Evolutionary conservation across 2,329 filamentous ascomycete genomes (phyloP), one percentile per base, ranked within the genome.

Genomic region (Dryadomyces quercivorus): DNA sequence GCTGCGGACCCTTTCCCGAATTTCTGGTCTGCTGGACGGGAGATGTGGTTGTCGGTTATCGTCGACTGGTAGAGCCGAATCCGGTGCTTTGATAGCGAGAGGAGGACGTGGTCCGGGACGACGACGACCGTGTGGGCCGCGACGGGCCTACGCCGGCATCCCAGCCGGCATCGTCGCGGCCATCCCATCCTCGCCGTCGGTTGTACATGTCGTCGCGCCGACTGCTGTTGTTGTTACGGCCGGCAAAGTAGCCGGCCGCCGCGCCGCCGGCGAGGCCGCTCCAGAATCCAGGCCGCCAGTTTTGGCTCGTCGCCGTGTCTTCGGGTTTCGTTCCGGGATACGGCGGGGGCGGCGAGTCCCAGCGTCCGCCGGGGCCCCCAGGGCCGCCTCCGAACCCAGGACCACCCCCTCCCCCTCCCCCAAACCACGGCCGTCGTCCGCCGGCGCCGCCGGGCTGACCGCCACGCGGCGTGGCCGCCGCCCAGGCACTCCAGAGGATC

Each of bases 271-370:
- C 75, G n/a, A 80, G 69, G 20, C 85, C 86, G 18, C 73, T 78
- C 85, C 85, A 90, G 68, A 90, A 89, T 1, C 86, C 86, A 5
- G 86, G 85, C 51, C 76, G 75, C 84, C 85, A 89, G 1, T 74
- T 73, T 26, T 57, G 58, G 78, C 15, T 46, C 51, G 48, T 61
- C 7, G 4, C 22, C 21, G 13, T 26, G 18, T 26, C 20, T 43
- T 20, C 18, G 67, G 66, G 53, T 76, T 75, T 1, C 66, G 34
- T 7, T 5, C 66, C 69, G 1, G 69, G 69, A 71, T 78, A 75
- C 6, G 79, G 78, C 43, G 79, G 78, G 34, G 79, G 78, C 22
- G 78, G 73, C 49, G 63, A 61, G 18, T 62, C 66, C 9, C 64
- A 64, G 1, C 64, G 63, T 3, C 72, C 70, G 22, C 69, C 65